Conservation (phyloP, 2,329 filamentous ascomycete species). For the Pseudogymnoascus sp. region DNA sequence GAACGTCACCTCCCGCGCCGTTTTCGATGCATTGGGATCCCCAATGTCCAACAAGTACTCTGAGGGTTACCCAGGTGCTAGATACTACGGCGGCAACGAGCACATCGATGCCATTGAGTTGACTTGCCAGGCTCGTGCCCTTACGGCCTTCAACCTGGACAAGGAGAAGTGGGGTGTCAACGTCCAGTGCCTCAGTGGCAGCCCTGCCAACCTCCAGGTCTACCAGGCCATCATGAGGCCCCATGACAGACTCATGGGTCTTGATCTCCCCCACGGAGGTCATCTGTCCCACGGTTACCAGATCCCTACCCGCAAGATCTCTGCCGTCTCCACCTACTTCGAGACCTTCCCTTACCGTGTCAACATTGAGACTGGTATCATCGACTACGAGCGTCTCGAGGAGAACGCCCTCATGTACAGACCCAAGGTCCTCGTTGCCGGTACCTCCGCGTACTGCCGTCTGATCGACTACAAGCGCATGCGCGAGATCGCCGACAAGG, state of each 20-base stretch:
- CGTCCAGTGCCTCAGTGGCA: conserved; percentile 87
- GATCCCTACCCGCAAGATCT: conserved; percentile 93
- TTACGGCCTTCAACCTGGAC: conserved; percentile 84
- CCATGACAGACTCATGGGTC: conserved; percentile 93
- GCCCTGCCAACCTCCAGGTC: conserved; percentile 93
- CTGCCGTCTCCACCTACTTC: conserved; percentile 96
- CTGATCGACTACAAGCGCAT: conserved; percentile 95
- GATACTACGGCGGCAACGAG: conserved; percentile 99
- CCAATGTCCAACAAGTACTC: conserved; percentile 99
- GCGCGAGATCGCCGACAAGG: conserved; percentile 88
- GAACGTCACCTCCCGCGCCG: conserved; percentile 97
- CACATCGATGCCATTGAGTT: conserved; percentile 95
- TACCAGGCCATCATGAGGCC: conserved; percentile 96
- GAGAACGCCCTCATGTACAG: conserved; percentile 87
- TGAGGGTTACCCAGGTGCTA: conserved; percentile 93
- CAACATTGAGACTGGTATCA: conserved; percentile 81
- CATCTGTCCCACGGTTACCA: conserved; percentile 98
- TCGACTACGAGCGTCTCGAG: conserved; percentile 91
- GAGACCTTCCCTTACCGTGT: conserved; percentile 97
- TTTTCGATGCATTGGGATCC: conserved; percentile 92
- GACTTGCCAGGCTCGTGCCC: conserved; percentile 88
- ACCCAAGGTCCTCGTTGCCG: conserved; percentile 91
- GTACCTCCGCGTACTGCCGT: conserved; percentile 96
- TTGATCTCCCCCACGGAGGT: conserved; percentile 92
- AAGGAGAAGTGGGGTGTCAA: conserved; percentile 95